Evolutionary conservation across 2,329 filamentous ascomycete species (phyloP), one percentile per base, ranked within the genome.

Genomic region (Alternaria infectoria): DNA sequence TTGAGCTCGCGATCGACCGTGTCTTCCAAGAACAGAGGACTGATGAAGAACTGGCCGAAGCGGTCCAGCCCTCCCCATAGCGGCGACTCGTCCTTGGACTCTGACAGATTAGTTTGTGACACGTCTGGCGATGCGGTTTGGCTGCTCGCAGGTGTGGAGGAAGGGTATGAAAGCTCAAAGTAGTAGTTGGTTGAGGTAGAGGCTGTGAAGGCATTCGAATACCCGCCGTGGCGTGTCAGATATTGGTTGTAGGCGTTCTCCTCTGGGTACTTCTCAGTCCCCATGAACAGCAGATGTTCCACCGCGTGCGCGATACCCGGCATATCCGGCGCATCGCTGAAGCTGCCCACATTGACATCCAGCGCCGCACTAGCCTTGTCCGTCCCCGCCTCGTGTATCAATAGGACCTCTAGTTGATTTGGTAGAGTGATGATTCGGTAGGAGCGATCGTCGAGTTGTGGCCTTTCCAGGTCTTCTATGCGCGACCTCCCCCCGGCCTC

Each of bases 231-330:
- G 63, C 92, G 87, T 55, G 93, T 92, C 57, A 99, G 88, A 79
- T 97, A 99, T 77, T 95, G 91, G 75, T 93, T 93, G 84, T 99
- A 99, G 69, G 92, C 95, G 80, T 99, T 88, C 61, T 74, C 71
- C 45, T 73, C 68, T 1, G 96, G 96, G 76, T 96, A 99, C 85
- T 98, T 99, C 81, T 97, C 91, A 8, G 96, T 99, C 54, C 96
- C 96, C 96, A 99, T 98, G 83, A 99, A 99, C 23, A 99, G 84
- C 68, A 97, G 83, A 86, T 97, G 95, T 84, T 98, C 95, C 58
- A 98, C 93, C 7, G 93, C 94, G 83, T 98, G 96, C 56, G 95
- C 95, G 88, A 97, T 94, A 63, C 96, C 93, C 13, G 93, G 94
- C 88, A 98, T 93, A 72, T 93, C 92, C 69, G 91, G 88, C 69